These are phyloP conservation scores for Quercus suber DNA, from an alignment of 306 rosid genomes.

Conservation along the genomic window DNA sequence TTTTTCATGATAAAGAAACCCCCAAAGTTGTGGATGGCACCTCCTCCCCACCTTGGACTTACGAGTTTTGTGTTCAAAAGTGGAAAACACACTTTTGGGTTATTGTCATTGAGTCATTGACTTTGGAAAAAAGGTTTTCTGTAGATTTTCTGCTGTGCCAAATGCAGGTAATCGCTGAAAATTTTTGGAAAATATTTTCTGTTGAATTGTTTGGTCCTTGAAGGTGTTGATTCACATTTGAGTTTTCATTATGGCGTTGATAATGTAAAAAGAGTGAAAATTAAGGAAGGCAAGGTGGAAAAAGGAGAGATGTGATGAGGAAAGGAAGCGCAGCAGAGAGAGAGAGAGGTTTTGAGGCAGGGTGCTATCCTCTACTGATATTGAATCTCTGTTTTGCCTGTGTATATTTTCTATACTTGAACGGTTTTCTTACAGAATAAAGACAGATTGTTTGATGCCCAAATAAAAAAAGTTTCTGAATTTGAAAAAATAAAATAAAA, in stretches of 20 bases:
- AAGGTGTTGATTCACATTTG: background rate
- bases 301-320: background rate
- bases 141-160: too few species aligned
- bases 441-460: background rate
- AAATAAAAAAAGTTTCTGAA: too few species aligned
- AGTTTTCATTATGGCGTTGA: background rate
- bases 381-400: background rate
- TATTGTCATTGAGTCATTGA: too few species aligned
- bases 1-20: too few species aligned
- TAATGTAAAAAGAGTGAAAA: background rate
- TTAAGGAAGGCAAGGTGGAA: background rate
- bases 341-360: background rate
- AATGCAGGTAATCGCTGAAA: too few species aligned
- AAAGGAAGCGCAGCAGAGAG: background rate
- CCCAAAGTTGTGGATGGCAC: too few species aligned
- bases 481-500: too few species aligned
- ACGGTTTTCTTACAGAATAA: background rate
- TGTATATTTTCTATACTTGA: background rate
- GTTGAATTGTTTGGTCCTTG: background rate
- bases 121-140: too few species aligned
- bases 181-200: too few species aligned
- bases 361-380: background rate
- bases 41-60: too few species aligned
- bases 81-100: too few species aligned
- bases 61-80: too few species aligned